phyloP scores from a whole-genome alignment of 352 stramenopile species.

The Globisporangium takayamanum region DNA sequence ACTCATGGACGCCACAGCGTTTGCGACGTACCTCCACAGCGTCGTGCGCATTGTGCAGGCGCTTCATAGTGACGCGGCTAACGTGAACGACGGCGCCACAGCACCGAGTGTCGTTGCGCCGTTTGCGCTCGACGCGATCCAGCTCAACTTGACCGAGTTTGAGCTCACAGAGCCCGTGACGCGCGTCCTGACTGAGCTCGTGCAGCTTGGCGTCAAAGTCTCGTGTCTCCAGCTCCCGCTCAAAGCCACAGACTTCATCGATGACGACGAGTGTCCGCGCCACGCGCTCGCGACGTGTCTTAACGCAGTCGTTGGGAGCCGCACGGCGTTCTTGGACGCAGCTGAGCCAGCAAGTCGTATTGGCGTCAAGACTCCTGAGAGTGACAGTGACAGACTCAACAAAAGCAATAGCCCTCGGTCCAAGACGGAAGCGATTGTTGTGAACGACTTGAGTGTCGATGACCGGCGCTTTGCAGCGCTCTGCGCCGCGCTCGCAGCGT shows the following conservation, averaged over 20 bases:
- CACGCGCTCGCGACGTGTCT: slow-evolving; percentile 24
- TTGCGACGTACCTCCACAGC: slow-evolving; percentile 24
- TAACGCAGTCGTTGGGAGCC: slow-evolving; percentile 4
- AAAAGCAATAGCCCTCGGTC: not conserved
- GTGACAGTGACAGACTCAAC: too few relatives aligned
- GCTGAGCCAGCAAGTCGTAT: not conserved
- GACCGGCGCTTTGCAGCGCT: slow-evolving; percentile 12
- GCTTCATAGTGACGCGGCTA: not conserved
- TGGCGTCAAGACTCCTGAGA: too few relatives aligned
- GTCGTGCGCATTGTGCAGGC: slow-evolving; percentile 17
- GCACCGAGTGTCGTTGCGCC: slow-evolving; percentile 2
- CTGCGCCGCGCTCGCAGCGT: slow-evolving; percentile 6
- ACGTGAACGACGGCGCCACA: not conserved
- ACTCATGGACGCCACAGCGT: slow-evolving; percentile 20
- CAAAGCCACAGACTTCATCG: slow-evolving; percentile 25
- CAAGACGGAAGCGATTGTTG: slow-evolving; percentile 4
- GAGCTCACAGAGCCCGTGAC: slow-evolving; percentile 27
- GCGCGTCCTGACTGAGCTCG: slow-evolving; percentile 15
- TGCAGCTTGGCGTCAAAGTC: slow-evolving; percentile 17
- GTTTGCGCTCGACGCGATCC: slow-evolving; percentile 23
- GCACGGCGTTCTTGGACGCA: not conserved
- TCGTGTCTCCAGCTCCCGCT: slow-evolving; percentile 26
- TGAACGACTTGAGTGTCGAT: slow-evolving; percentile 13
- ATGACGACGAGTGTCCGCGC: slow-evolving; percentile 24
- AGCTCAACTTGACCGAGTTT: slow-evolving; percentile 32